Conservation (phyloP, 345 rosid genomes). For the Hevea brasiliensis region DNA sequence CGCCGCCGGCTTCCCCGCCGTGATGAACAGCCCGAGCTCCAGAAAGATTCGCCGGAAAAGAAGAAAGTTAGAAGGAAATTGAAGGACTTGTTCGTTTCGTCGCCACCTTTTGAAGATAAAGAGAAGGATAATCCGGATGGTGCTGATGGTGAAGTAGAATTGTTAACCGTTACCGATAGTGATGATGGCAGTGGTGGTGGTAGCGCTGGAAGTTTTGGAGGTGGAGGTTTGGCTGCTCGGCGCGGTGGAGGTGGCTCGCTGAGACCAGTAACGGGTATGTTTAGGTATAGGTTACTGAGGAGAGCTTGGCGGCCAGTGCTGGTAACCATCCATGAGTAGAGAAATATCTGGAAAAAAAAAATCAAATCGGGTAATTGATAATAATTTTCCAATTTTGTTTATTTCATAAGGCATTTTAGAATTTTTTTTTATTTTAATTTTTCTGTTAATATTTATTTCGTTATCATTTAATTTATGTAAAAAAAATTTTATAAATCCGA, state of each 20-base stretch:
- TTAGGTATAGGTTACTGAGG: slow-evolving; percentile 65
- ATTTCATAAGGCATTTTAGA: neutral
- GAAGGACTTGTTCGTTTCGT: slow-evolving; percentile 73
- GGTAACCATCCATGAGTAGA: slow-evolving; percentile 74
- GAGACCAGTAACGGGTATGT: slow-evolving; percentile 49
- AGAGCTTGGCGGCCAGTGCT: slow-evolving; percentile 90
- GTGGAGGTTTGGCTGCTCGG: slow-evolving; percentile 29
- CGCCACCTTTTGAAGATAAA: slow-evolving; percentile 65
- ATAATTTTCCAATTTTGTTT: slow-evolving; percentile 5
- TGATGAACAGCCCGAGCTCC: slow-evolving; percentile 25
- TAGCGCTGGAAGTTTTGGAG: slow-evolving; percentile 18
- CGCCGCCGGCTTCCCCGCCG: slow-evolving; percentile 42
- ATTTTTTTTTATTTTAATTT: too few relatives aligned
- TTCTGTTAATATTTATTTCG: neutral
- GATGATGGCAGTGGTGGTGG: slow-evolving; percentile 20
- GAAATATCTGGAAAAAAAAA: neutral
- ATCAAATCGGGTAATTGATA: slow-evolving; percentile 14
- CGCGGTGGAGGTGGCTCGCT: slow-evolving; percentile 45
- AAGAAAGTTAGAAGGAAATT: slow-evolving; percentile 56
- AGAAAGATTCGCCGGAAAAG: slow-evolving; percentile 34
- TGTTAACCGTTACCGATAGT: slow-evolving; percentile 27
- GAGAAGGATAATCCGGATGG: slow-evolving; percentile 5
- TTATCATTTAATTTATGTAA: neutral
- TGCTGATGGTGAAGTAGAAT: slow-evolving; percentile 32
- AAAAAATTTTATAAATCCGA: neutral